Percentiles rank a stretch among this genome's conserved stretches.
These are phyloP conservation scores for Asterella californica DNA, from an alignment of 225 moss, liverwort and hornwort species.

Conservation along the genomic window DNA sequence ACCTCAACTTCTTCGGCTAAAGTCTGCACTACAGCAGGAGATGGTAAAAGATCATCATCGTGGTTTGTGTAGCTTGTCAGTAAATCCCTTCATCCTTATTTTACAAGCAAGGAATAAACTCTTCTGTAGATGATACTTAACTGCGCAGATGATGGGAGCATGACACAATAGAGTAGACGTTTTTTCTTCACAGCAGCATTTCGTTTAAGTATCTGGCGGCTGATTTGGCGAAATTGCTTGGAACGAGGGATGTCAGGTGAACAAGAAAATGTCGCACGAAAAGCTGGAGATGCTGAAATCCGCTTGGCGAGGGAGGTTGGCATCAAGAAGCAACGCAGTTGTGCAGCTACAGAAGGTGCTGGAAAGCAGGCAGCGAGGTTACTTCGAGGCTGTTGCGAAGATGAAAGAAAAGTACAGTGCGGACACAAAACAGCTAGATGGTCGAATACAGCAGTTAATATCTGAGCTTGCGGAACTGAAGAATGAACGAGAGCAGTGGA, in stretches of 20 bases:
- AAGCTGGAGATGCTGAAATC: conserved; percentile 14
- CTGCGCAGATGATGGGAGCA: background rate
- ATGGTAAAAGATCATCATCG: conserved; percentile 19
- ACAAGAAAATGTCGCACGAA: background rate
- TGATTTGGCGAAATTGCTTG: background rate
- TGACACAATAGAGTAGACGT: background rate
- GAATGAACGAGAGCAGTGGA: conserved; percentile 17
- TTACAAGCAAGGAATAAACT: background rate
- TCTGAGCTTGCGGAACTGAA: conserved; percentile 8
- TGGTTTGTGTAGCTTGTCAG: background rate
- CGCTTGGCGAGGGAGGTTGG: conserved; percentile 6
- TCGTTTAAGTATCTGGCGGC: background rate
- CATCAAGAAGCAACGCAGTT: conserved; percentile 4
- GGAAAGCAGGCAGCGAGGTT: conserved; percentile 13
- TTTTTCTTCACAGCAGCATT: background rate
- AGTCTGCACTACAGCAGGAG: conserved; percentile 30
- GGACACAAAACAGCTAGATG: conserved; percentile 14
- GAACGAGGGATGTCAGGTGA: conserved; percentile 6
- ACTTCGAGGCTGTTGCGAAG: conserved; percentile 6
- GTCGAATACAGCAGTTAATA: conserved; percentile 11
- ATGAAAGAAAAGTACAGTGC: conserved; percentile 20
- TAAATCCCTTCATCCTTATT: background rate
- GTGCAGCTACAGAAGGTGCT: conserved; percentile 15
- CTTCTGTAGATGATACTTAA: background rate
- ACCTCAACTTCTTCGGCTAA: conserved; percentile 20